These are phyloP conservation scores for Breynia disticha DNA, from an alignment of 441 rosid species.

Conservation along the genomic window DNA sequence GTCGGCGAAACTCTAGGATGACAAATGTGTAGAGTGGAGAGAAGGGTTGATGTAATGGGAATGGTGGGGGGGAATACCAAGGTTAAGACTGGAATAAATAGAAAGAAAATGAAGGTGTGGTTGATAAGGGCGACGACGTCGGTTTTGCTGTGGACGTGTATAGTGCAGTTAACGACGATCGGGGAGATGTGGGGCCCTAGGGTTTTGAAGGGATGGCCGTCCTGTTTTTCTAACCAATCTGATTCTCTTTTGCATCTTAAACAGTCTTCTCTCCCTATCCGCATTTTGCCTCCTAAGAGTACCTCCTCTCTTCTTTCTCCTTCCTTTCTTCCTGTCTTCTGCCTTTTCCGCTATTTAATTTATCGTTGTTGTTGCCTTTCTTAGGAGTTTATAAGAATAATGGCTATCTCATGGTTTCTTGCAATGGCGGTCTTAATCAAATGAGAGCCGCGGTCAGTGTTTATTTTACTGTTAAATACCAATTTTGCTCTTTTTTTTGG, in stretches of 20 bases:
- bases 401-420: conserved; percentile 93
- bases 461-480: not conserved
- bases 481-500: conserved; percentile 1
- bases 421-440: conserved; percentile 99
- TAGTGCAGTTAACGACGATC: conserved; percentile 74
- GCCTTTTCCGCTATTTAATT: not conserved
- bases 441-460: conserved; percentile 93
- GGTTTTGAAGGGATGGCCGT: conserved; percentile 76
- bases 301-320: conserved; percentile 14
- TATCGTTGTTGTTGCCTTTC: conserved; percentile 1
- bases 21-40: conserved; percentile 4
- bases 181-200: conserved; percentile 89
- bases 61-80: conserved; percentile 13
- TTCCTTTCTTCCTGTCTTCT: not conserved
- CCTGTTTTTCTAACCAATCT: conserved; percentile 49
- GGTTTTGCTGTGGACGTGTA: conserved; percentile 87
- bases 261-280: conserved; percentile 33
- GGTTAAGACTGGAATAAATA: conserved; percentile 12
- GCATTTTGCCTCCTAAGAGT: conserved; percentile 72
- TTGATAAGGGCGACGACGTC: conserved; percentile 74
- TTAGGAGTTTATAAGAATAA: conserved; percentile 90
- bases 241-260: conserved; percentile 31
- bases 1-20: too few species aligned
- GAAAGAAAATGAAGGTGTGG: conserved; percentile 80
- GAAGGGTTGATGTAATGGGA: conserved; percentile 25